Base-by-base conservation (phyloP, 2,329 filamentous ascomycete species). In the Bipolaris victoriae region DNA sequence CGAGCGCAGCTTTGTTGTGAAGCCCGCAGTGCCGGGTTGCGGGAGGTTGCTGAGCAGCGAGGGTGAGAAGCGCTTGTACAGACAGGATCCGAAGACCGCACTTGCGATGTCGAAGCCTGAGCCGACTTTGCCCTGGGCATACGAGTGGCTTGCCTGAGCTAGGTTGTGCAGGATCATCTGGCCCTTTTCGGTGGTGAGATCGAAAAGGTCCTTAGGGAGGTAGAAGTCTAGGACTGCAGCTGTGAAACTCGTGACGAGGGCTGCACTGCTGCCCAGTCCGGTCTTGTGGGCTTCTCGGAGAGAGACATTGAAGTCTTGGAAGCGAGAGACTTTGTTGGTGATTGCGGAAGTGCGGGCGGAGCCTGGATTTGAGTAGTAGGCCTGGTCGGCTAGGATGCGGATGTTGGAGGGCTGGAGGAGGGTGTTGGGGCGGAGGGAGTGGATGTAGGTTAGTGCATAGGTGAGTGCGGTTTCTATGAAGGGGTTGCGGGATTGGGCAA, bases 91-190 rank as follows among this genome's bases (percentile, higher is more conserved):
- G 76, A 92, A 97, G 15, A 97, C 92, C 16, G 95, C 95, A 24
- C 90, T 89, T 0, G 94, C 95, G 50, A 99, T 90, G 74, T 99
- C 95, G 75, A 99, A 99, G 18, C 95, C 95, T 0, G 90, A 95
- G 48, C 95, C 95, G 16, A 99, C 88, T 78, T 99, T 99, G 22
- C 95, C 95, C 79, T 99, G 95, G 0, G 95, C 95, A 1, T 94
- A 92, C 73, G 94, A 97, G 79, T 99, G 95, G 3, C 92, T 89
- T 1, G 91, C 90, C 80, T 99, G 95, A 0, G 94, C 90, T 49
- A 99, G 87, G 77, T 98, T 98, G 80, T 99, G 95, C 52, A 97
- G 83, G 48, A 84, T 84, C 26, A 81, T 80, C 64, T 83, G 83
- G 49, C 87, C 86, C 0, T 77, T 64, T 0, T 82, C 78, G 45